These are phyloP conservation scores for Francoa sonchifolia DNA, from an alignment of 441 rosid genomes.

Conservation along the genomic window DNA sequence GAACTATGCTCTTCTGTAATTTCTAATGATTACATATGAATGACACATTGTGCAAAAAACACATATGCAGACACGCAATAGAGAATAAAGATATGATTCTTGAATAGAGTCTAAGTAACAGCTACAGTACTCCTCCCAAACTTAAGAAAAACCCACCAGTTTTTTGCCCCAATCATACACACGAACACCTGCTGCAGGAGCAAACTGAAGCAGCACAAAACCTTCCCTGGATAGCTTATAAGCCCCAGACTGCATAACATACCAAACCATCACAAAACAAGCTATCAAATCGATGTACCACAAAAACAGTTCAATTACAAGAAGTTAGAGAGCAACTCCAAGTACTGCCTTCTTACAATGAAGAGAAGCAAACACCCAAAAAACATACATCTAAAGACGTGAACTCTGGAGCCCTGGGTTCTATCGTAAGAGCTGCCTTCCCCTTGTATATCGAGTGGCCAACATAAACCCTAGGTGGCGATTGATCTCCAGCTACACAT, in stretches of 20 bases:
- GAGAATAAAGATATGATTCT: no score
- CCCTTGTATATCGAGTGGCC: slow-evolving; percentile 91
- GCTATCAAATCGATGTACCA: background rate
- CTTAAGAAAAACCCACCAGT: slow-evolving; percentile 43
- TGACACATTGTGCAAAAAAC: no score
- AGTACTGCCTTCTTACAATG: background rate
- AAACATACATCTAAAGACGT: slow-evolving; percentile 49
- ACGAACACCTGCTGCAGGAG: slow-evolving; percentile 72
- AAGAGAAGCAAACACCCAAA: background rate
- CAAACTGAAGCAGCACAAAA: slow-evolving; percentile 59
- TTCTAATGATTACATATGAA: no score
- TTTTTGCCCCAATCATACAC: slow-evolving; percentile 86
- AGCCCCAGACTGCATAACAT: slow-evolving; percentile 64
- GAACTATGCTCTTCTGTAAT: no score
- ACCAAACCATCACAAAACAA: background rate
- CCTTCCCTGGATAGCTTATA: slow-evolving; percentile 63
- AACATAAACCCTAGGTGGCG: slow-evolving; percentile 43
- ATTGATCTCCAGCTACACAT: slow-evolving; percentile 29
- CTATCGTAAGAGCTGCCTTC: slow-evolving; percentile 78
- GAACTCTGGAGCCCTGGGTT: slow-evolving; percentile 78
- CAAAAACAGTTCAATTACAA: background rate
- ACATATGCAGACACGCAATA: no score
- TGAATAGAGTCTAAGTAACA: no score
- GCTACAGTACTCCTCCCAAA: background rate
- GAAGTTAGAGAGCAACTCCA: background rate